A percentile compares a stretch with the other conserved stretches of the same genome.
These are phyloP conservation scores for Aspergillus floridensis DNA, from an alignment of 2,329 filamentous ascomycete species.

Conservation along the genomic window DNA sequence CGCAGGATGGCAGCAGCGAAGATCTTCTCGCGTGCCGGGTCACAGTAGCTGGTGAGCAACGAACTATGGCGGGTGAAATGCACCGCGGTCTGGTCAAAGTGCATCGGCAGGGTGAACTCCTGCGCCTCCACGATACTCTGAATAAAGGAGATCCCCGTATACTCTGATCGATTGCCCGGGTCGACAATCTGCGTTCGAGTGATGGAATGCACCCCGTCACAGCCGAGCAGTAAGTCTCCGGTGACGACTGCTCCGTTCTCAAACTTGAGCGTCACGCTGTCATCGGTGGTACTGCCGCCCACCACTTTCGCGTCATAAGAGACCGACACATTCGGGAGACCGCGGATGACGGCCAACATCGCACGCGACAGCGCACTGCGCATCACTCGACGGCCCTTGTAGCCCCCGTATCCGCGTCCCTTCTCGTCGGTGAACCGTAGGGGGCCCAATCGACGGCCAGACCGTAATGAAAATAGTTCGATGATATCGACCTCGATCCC, in stretches of 20 bases:
- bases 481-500: conserved; percentile 30
- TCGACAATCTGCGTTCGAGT: conserved; percentile 37
- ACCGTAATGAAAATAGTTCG: conserved; percentile 34
- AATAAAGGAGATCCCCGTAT: conserved; percentile 41
- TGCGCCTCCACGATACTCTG: conserved; percentile 32
- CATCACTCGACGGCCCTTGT: conserved; percentile 33
- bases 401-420: conserved; percentile 24
- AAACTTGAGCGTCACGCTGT: conserved; percentile 28
- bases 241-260: conserved; percentile 31
- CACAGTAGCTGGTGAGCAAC: conserved; percentile 37
- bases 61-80: conserved; percentile 35
- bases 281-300: conserved; percentile 12
- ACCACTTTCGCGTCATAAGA: conserved; percentile 11
- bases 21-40: conserved; percentile 29
- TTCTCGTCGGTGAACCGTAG: conserved; percentile 31
- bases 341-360: conserved; percentile 28
- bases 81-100: conserved; percentile 31
- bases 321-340: conserved; percentile 8
- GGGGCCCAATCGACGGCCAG: conserved; percentile 28
- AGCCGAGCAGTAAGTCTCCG: conserved; percentile 40
- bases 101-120: conserved; percentile 21
- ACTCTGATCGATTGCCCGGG: conserved; percentile 33
- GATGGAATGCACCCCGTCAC: conserved; percentile 42
- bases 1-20: conserved; percentile 40
- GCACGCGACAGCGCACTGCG: conserved; percentile 32